These are phyloP conservation scores for Chromera velia DNA, from an alignment of 73 alveolate species.

Conservation along the genomic window DNA sequence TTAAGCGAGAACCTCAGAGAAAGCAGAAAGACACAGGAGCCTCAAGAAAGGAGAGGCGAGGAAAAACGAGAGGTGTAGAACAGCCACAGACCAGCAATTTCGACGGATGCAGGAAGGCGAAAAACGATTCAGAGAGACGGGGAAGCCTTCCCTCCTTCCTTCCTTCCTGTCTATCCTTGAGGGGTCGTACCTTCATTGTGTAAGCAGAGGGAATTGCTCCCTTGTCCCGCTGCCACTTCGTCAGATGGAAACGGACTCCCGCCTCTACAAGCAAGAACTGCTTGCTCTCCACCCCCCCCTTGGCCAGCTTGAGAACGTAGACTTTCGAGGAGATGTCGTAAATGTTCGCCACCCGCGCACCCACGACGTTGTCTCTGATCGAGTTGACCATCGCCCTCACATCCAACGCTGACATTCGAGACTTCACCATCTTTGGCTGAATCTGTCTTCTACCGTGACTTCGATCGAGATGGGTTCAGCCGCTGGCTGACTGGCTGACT, in stretches of 20 bases:
- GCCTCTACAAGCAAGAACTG: conserved; percentile 60
- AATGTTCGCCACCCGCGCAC: conserved; percentile 61
- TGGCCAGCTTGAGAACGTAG: conserved; percentile 27
- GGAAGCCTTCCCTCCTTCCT: not conserved
- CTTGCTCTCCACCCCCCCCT: conserved; percentile 35
- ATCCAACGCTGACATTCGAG: conserved; percentile 61
- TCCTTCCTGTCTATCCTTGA: not conserved
- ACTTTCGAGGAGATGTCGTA: conserved; percentile 60
- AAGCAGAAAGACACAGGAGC: too few species aligned
- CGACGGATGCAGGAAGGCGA: too few species aligned
- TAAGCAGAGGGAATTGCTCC: conserved; percentile 58
- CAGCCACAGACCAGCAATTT: too few species aligned
- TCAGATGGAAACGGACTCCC: conserved; percentile 65
- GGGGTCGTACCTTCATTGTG: conserved; percentile 52
- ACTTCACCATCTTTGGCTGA: conserved; percentile 58
- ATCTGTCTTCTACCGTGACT: too few species aligned
- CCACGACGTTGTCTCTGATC: conserved; percentile 47
- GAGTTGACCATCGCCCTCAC: conserved; percentile 62
- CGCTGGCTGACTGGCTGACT: too few species aligned
- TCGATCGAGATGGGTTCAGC: too few species aligned
- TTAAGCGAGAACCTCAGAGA: too few species aligned
- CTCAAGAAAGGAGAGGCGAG: too few species aligned
- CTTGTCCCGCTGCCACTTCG: conserved; percentile 59
- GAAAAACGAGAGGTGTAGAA: too few species aligned
- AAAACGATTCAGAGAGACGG: too few species aligned